Evolutionary conservation across 2,329 filamentous ascomycete species (phyloP).

Genomic region (Alternaria arborescens): DNA sequence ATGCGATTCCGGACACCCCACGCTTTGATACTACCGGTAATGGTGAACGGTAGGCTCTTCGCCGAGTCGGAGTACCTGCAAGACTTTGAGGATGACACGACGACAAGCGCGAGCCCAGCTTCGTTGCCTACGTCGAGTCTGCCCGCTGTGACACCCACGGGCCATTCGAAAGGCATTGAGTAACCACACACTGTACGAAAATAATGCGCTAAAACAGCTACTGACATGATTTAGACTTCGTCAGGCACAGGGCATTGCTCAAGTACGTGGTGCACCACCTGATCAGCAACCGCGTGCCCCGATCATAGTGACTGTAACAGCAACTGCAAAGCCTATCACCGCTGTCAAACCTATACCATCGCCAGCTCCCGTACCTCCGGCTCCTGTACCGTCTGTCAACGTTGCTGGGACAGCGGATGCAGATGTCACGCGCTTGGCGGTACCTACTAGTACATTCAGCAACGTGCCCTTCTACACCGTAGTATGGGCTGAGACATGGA

Average conservation of each 20-base stretch:
- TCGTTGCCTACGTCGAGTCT: conserved; percentile 5
- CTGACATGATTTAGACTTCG: conserved; percentile 23
- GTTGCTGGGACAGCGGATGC: neutral
- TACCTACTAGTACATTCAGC: conserved; percentile 11
- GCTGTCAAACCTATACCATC: conserved; percentile 9
- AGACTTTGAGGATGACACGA: conserved; percentile 2
- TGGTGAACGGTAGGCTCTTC: conserved; percentile 4
- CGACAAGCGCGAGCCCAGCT: conserved; percentile 13
- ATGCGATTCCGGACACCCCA: conserved; percentile 3
- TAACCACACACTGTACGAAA: neutral
- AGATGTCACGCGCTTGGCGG: neutral
- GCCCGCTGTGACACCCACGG: neutral
- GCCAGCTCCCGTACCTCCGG: conserved; percentile 10
- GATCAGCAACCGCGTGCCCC: conserved; percentile 1
- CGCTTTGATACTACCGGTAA: neutral
- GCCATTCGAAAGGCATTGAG: neutral
- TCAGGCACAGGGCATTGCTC: conserved; percentile 18
- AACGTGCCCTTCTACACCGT: conserved; percentile 38
- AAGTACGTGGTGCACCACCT: conserved; percentile 2
- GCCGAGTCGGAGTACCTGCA: neutral
- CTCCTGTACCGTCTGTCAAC: neutral
- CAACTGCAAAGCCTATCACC: conserved; percentile 5
- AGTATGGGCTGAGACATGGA: conserved; percentile 45
- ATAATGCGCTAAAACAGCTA: neutral
- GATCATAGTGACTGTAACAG: neutral